Evolutionary conservation across 2,329 filamentous ascomycete species (phyloP).

Genomic region (Dryadomyces quercivorus): DNA sequence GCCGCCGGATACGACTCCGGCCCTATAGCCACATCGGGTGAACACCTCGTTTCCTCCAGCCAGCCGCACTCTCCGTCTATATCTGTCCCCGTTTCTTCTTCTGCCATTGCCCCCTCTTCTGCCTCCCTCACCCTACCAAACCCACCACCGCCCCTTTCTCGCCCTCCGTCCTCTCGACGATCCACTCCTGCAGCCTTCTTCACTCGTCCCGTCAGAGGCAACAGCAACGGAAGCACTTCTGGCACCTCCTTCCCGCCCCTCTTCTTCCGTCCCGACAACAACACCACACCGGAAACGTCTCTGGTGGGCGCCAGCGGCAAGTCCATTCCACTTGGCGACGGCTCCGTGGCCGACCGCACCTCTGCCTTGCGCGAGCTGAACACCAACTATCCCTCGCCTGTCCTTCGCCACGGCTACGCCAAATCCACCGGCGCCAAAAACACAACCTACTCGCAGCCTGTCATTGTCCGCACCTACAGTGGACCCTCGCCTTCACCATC

Average conservation of each 20-base stretch:
- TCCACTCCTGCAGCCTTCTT: neutral
- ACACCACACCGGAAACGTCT: constrained; percentile 32
- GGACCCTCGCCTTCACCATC: constrained; percentile 24
- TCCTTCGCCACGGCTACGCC: constrained; percentile 37
- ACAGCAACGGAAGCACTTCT: neutral
- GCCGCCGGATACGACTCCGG: constrained; percentile 7
- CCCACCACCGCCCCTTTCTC: neutral
- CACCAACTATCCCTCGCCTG: constrained; percentile 37
- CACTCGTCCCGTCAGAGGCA: neutral
- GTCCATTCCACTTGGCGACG: constrained; percentile 43
- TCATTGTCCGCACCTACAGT: constrained; percentile 53
- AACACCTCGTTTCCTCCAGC: neutral
- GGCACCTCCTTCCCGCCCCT: neutral
- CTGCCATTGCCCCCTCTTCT: neutral
- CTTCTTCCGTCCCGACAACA: neutral
- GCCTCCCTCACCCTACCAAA: neutral
- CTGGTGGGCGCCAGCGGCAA: constrained; percentile 41
- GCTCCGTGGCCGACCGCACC: constrained; percentile 43
- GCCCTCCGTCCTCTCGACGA: neutral
- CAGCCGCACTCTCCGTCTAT: neutral
- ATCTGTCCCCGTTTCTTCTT: neutral
- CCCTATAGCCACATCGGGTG: neutral
- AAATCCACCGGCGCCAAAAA: constrained; percentile 43
- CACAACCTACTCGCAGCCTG: constrained; percentile 52
- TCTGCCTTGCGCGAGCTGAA: constrained; percentile 48